Evolutionary conservation across 352 stramenopile species (phyloP).

Genomic region (Thalassiosira mediterranea): DNA sequence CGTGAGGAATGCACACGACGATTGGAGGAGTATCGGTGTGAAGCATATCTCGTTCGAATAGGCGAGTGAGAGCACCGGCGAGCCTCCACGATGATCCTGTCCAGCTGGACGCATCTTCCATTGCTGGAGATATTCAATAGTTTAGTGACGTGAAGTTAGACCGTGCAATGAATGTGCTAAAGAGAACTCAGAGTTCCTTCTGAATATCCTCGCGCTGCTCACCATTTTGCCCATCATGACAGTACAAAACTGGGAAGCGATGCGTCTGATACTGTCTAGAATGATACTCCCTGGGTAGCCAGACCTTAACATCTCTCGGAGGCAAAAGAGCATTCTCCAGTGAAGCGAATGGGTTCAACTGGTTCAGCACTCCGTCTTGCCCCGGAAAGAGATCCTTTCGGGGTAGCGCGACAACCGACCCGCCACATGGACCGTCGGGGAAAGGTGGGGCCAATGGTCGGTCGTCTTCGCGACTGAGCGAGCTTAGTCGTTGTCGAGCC

Average conservation of each 20-base stretch:
- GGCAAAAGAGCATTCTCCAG: slow-evolving; percentile 44
- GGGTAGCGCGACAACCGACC: slow-evolving; percentile 54
- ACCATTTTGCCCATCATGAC: slow-evolving; percentile 78
- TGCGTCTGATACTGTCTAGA: slow-evolving; percentile 7
- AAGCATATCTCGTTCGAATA: slow-evolving; percentile 55
- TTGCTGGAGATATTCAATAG: slow-evolving; percentile 35
- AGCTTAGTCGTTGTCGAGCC: not conserved
- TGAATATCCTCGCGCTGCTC: slow-evolving; percentile 1
- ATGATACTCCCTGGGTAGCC: slow-evolving; percentile 69
- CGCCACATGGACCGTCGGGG: slow-evolving; percentile 64
- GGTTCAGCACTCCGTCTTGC: slow-evolving; percentile 34
- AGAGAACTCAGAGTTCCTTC: too few relatives aligned
- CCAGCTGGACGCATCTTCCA: slow-evolving; percentile 65
- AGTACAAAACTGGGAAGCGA: slow-evolving; percentile 63
- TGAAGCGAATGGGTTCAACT: slow-evolving; percentile 44
- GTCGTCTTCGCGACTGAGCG: not conserved
- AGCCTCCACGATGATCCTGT: slow-evolving; percentile 69
- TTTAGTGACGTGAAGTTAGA: too few relatives aligned
- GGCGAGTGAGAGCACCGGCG: slow-evolving; percentile 58
- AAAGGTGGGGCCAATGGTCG: slow-evolving; percentile 54
- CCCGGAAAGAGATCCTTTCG: slow-evolving; percentile 52
- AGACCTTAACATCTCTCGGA: slow-evolving; percentile 62
- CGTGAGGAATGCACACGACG: slow-evolving; percentile 49
- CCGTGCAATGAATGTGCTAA: too few relatives aligned
- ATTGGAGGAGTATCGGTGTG: slow-evolving; percentile 45